phyloP scores from a whole-genome alignment of 441 rosid genomes.

The Euphorbia schlechtendalii region DNA sequence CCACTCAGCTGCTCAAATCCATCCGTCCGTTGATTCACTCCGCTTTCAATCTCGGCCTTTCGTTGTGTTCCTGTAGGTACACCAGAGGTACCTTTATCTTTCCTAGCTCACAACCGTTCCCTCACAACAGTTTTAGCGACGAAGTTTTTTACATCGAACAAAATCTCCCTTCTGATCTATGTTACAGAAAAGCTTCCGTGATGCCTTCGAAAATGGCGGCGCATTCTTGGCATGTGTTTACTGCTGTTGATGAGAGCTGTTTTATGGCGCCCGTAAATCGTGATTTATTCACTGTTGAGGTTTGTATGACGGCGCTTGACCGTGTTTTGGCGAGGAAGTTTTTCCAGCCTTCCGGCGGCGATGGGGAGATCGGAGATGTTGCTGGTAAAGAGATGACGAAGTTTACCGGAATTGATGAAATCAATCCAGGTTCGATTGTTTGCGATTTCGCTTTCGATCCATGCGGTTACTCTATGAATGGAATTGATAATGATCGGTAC shows the following conservation, averaged over 20 bases:
- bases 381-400: constrained; percentile 77
- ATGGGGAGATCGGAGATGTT: constrained; percentile 40
- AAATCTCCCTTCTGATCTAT: constrained; percentile 47
- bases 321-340: constrained; percentile 51
- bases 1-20: constrained; percentile 86
- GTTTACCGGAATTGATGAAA: constrained; percentile 54
- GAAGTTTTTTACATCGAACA: constrained; percentile 64
- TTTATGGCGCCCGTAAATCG: neutral
- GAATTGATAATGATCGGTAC: constrained; percentile 72
- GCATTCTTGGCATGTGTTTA: constrained; percentile 86
- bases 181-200: constrained; percentile 64
- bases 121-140: constrained; percentile 74
- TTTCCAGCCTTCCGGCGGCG: constrained; percentile 34
- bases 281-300: constrained; percentile 52
- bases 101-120: constrained; percentile 85
- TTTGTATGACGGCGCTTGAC: constrained; percentile 96
- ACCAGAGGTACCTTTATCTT: constrained; percentile 89
- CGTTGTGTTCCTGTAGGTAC: constrained; percentile 61
- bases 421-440: constrained; percentile 57
- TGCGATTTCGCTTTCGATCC: constrained; percentile 96
- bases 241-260: constrained; percentile 40
- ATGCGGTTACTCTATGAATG: constrained; percentile 97
- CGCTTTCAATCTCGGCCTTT: constrained; percentile 57
- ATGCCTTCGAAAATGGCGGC: constrained; percentile 59
- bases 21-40: constrained; percentile 63